Base-by-base conservation (phyloP, 2,329 filamentous ascomycete genomes). In the Colletotrichum plurivorum region DNA sequence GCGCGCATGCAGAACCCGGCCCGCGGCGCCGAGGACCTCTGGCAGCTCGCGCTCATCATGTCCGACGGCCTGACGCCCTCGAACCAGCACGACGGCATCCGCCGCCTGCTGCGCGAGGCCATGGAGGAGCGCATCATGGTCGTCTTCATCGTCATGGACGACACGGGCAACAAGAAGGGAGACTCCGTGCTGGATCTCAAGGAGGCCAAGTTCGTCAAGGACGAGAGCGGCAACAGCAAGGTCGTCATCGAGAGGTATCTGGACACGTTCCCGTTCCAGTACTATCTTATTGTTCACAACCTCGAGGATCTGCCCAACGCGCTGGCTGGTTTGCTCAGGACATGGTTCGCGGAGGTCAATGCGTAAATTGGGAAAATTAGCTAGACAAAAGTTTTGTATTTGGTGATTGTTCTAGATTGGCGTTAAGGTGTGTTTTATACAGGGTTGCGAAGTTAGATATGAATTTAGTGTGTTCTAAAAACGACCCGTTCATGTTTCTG, bases 51-150 rank as follows among this genome's bases (percentile, higher is more conserved):
- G 72, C 87, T 99, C 58, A 93, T 99, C 72, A 91, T 99, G 61
- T 97, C 94, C 0, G 96, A 99, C 76, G 96, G 97, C 9, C 89
- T 98, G 25, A 98, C 95, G 73, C 94, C 97, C 60, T 90, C 88
- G 45, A 84, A 86, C 1, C 92, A 95, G 55, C 95, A 98, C 78
- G 93, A 94, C 18, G 87, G 89, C 5, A 95, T 99, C 73, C 88
- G 93, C 16, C 86, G 94, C 5, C 86, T 98, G 22, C 90, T 99
- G 12, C 88, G 96, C 10, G 92, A 95, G 80, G 95, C 96, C 1
- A 90, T 94, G 76, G 95, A 98, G 79, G 94, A 98, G 81, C 88
- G 94, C 16, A 97, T 99, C 77, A 98, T 99, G 94, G 91, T 98
- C 71, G 95, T 99, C 6, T 99, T 99, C 79, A 94, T 99, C 75